Base-by-base conservation (phyloP, 129 eudicot genomes). In the Apium graveolens region DNA sequence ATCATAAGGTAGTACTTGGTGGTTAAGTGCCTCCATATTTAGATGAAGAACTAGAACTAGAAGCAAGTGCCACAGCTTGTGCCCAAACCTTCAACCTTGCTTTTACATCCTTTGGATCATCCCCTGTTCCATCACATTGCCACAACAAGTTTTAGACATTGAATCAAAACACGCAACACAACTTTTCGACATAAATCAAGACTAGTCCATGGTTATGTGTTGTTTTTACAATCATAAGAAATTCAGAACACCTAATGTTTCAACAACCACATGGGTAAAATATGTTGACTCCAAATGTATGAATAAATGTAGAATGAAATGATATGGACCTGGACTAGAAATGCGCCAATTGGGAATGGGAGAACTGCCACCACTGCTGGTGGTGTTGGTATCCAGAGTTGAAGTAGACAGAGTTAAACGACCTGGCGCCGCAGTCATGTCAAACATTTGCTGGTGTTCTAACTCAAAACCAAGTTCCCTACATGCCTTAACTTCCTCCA, bases 401-500 rank as follows among this genome's bases (percentile, higher is more conserved):
- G 78, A 75, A 2, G 78, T 14, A 7, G 78, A 75, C 16, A 75
- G 34, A 29, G 68, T 46, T 37, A 75, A 26, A 3, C 78, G 44
- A 20, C 68, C 51, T 21, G 78, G 66, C 21, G 46, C 44, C 13
- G 77, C 31, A 2, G 77, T 70, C 77, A 75, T 29, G 53, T 46
- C 78, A 2, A 74, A 44, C 76, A 72, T 42, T 16, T n/a, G 37
- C 34, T 72, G 51, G 37, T 79, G 77, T 41, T 80, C 82, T 24
- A 80, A 41, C 71, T 80, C 82, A 27, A 80, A 80, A 16, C 82
- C 82, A 51, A 80, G 78, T 37, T 80, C 82, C 11, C 55, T 80
- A 24, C 82, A 80, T 21, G 82, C 82, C 78, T 80, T 80, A 17
- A 80, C 78, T 73, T 80, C 82, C 32, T 73, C 82, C 77, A 73